Conservation (phyloP, 1,284 basidiomycete species). For the Ganoderma lingzhi region DNA sequence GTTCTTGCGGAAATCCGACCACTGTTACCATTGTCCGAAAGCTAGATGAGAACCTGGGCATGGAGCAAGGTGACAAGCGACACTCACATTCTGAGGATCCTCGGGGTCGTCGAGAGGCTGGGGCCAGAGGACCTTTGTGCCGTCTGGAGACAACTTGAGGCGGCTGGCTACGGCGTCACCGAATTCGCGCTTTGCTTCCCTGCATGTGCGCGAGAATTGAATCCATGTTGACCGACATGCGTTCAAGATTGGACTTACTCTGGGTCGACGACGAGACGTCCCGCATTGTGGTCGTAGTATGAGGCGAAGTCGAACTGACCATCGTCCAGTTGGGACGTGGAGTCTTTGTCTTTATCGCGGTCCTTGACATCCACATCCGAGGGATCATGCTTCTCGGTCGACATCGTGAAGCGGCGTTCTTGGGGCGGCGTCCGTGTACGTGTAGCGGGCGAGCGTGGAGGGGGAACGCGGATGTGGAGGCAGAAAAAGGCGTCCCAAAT, state of each 20-base stretch:
- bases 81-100: constrained; percentile 71
- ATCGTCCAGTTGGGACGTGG: constrained; percentile 16
- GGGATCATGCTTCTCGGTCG: constrained; percentile 25
- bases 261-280: constrained; percentile 70
- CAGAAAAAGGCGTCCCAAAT: background rate
- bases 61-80: background rate
- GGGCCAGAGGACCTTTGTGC: constrained; percentile 63
- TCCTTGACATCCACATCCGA: constrained; percentile 26
- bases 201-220: constrained; percentile 36
- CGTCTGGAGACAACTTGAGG: constrained; percentile 56
- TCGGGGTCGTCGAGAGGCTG: constrained; percentile 69
- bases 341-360: constrained; percentile 12
- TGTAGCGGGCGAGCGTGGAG: background rate
- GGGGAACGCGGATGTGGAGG: background rate
- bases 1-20: constrained; percentile 56
- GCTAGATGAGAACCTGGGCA: constrained; percentile 5
- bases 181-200: constrained; percentile 61
- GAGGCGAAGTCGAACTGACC: constrained; percentile 50
- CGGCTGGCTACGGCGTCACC: constrained; percentile 56
- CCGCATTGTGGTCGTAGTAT: constrained; percentile 64
- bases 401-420: constrained; percentile 8
- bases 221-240: background rate
- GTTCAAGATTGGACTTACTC: constrained; percentile 45
- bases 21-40: constrained; percentile 48
- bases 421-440: background rate